A percentile compares a stretch with the other conserved stretches of the same genome.
Conservation (phyloP, 73 alveolate species). For the Blepharisma japonicum region DNA sequence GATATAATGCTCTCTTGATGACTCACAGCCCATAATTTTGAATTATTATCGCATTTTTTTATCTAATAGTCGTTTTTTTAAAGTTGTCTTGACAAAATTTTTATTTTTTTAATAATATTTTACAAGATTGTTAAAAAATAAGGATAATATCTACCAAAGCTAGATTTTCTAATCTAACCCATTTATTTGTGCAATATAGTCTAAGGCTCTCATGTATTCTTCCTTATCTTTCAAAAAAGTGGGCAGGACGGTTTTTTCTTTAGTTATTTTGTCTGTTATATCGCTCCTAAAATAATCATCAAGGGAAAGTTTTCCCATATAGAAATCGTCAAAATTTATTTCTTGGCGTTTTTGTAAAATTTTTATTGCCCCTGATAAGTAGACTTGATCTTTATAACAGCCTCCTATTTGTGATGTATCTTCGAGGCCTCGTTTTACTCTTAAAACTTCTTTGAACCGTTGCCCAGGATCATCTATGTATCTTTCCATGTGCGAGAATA, state of each 20-base stretch:
- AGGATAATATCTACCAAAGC: no score
- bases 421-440: slow-evolving; percentile 80
- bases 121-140: no score
- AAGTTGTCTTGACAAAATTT: no score
- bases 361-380: slow-evolving; percentile 76
- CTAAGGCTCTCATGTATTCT: slow-evolving; percentile 57
- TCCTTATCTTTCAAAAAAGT: slow-evolving; percentile 66
- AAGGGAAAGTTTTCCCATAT: slow-evolving; percentile 65
- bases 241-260: slow-evolving; percentile 51
- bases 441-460: slow-evolving; percentile 67
- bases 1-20: no score
- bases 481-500: slow-evolving; percentile 57
- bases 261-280: slow-evolving; percentile 38
- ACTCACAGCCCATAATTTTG: no score
- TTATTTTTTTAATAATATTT: no score
- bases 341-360: slow-evolving; percentile 50
- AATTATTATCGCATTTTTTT: no score
- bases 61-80: no score
- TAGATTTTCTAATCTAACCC: slow-evolving; percentile 38
- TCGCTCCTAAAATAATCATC: slow-evolving; percentile 63
- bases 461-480: slow-evolving; percentile 69
- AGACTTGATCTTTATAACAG: slow-evolving; percentile 74
- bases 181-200: slow-evolving; percentile 62
- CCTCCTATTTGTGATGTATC: slow-evolving; percentile 83
- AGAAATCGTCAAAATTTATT: slow-evolving; percentile 57